These are phyloP conservation scores for Gynostemma pentaphyllum DNA, from an alignment of 306 rosid genomes.

Conservation along the genomic window DNA sequence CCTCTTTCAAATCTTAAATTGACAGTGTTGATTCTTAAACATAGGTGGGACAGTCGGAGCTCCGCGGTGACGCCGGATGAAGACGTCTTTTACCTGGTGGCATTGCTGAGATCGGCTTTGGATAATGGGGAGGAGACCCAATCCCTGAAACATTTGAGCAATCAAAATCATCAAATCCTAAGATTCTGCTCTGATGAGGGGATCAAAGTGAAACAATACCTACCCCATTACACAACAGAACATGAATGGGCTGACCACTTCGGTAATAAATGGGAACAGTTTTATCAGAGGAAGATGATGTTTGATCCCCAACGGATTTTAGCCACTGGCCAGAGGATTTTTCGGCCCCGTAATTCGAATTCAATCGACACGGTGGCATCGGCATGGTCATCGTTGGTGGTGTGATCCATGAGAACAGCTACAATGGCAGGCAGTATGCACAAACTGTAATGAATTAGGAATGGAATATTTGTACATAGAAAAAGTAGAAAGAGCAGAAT, in stretches of 20 bases:
- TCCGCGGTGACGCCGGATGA: conserved; percentile 81
- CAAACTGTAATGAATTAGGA: neutral
- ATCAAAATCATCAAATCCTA: conserved; percentile 72
- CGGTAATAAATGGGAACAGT: conserved; percentile 75
- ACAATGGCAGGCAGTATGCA: neutral
- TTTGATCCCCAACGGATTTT: conserved; percentile 69
- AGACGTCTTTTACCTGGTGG: conserved; percentile 86
- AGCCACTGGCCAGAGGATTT: conserved; percentile 85
- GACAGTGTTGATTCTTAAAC: neutral
- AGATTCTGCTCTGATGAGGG: conserved; percentile 50
- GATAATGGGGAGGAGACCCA: conserved; percentile 38
- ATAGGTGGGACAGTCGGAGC: conserved; percentile 81
- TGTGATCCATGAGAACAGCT: too few species aligned
- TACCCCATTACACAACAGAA: conserved; percentile 68
- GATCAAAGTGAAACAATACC: conserved; percentile 71
- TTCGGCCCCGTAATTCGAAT: conserved; percentile 26
- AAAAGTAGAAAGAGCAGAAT: conserved; percentile 5
- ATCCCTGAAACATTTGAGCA: conserved; percentile 44
- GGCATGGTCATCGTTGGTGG: neutral
- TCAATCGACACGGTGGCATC: neutral
- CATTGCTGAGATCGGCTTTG: conserved; percentile 73
- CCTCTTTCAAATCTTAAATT: neutral
- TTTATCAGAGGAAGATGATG: conserved; percentile 48
- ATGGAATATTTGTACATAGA: neutral
- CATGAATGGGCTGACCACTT: conserved; percentile 82